Base-by-base conservation (phyloP, 805 yeast species). In the Candida sithepensis region DNA sequence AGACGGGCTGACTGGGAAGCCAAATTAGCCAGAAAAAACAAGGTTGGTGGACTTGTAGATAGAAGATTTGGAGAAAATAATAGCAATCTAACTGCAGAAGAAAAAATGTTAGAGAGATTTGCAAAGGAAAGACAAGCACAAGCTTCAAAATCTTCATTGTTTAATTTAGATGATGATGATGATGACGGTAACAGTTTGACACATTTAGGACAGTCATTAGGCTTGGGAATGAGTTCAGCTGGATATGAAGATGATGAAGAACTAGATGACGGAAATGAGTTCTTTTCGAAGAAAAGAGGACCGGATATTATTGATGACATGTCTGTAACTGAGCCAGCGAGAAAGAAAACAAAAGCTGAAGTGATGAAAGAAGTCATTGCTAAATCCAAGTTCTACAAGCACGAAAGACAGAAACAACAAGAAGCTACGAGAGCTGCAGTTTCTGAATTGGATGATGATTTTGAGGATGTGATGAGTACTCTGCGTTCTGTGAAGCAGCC, bases 51-150 rank as follows among this genome's bases (percentile, higher is more conserved):
- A 2, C 60, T 94, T 13, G 65, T 81, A 2, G 99, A 94, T 71
- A 77, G 90, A 55, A 81, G 97, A 68, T 92, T 94, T 66, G 99
- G 99, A 64, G 99, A 94, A 62, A 78, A 79, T 53, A 84, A 88
- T 65, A 65, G 72, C 7, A 66, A 72, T 42, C 60, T 94, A 72
- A 78, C 85, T n/a, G 82, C 82, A 12, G 98, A 94, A 66, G 97
- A 94, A 56, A 88, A 86, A 66, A 90, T 90, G 96, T 78, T 94
- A 68, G 96, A 86, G 62, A 82, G 99, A 71, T 94, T 89, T 71
- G 88, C 97, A 3, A 81, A 84, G 47, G 98, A 92, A 70, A 77
- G 87, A 63, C 95, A 89, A 64, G 59, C 75, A 16, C 77, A 77
- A 49, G 64, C 77, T 2, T 70, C 79, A n/a, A 82, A 76, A 55